Evolutionary conservation across 305 asterid genomes (phyloP).

Genomic region (Solanum hybrid): DNA sequence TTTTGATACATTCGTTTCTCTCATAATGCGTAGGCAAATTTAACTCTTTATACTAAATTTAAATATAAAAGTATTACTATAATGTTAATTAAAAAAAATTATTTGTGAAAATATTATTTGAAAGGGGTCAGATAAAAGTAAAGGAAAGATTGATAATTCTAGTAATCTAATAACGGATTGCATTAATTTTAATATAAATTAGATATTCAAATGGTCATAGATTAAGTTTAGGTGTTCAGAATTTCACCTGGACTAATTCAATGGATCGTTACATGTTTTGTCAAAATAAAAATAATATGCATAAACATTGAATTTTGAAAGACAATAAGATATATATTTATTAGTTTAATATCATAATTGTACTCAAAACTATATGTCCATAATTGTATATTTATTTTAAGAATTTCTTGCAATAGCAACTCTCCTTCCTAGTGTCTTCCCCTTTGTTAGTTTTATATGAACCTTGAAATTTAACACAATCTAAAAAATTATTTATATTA

Average conservation of each 20-base stretch:
- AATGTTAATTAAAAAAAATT: not conserved
- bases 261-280: not conserved
- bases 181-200: not conserved
- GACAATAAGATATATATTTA: not conserved
- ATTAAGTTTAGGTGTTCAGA: not conserved
- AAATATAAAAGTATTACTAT: not conserved
- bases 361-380: too few species aligned
- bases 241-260: not conserved
- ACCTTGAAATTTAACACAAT: not conserved
- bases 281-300: not conserved
- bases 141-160: not conserved
- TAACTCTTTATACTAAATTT: not conserved
- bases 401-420: too few species aligned
- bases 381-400: too few species aligned
- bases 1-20: not conserved
- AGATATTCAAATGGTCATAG: not conserved
- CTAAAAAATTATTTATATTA: too few species aligned
- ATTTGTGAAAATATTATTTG: not conserved
- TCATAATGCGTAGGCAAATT: not conserved
- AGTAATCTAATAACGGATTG: not conserved
- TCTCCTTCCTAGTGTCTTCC: too few species aligned
- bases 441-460: too few species aligned
- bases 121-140: not conserved
- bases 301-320: not conserved
- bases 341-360: too few species aligned